These are phyloP conservation scores for Schizopora paradoxa DNA, from an alignment of 1,284 basidiomycete genomes.

Conservation along the genomic window DNA sequence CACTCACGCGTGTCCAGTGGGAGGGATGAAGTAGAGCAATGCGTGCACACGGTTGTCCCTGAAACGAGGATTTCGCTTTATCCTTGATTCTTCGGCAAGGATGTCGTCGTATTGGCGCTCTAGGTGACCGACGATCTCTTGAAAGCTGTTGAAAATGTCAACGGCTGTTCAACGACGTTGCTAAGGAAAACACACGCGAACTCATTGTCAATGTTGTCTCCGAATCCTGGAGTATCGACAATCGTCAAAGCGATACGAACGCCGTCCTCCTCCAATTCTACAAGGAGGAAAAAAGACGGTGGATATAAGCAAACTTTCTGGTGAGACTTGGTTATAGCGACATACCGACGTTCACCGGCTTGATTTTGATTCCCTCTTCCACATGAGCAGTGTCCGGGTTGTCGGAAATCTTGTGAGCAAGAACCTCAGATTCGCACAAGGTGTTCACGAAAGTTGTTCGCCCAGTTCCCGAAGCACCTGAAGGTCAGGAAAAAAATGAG, in stretches of 20 bases:
- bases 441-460: conserved; percentile 98
- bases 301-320: conserved; percentile 1
- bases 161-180: not conserved
- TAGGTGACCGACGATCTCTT: conserved; percentile 94
- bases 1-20: conserved; percentile 75
- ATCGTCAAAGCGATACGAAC: conserved; percentile 97
- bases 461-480: conserved; percentile 93
- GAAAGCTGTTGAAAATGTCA: conserved; percentile 56
- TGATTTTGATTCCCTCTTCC: conserved; percentile 94
- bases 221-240: conserved; percentile 98
- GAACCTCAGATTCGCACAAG: conserved; percentile 89
- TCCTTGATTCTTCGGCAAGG: conserved; percentile 96
- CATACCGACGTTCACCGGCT: conserved; percentile 90
- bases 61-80: conserved; percentile 99
- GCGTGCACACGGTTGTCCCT: conserved; percentile 97
- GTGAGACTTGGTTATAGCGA: conserved; percentile 20
- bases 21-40: conserved; percentile 97
- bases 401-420: conserved; percentile 82
- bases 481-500: conserved; percentile 17
- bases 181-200: conserved; percentile 67
- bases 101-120: conserved; percentile 99
- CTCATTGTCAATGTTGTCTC: conserved; percentile 99
- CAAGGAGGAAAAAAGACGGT: conserved; percentile 8
- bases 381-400: conserved; percentile 87
- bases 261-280: conserved; percentile 98